phyloP scores from a whole-genome alignment of 768 basidiomycete genomes.

The Ramaria sp. region DNA sequence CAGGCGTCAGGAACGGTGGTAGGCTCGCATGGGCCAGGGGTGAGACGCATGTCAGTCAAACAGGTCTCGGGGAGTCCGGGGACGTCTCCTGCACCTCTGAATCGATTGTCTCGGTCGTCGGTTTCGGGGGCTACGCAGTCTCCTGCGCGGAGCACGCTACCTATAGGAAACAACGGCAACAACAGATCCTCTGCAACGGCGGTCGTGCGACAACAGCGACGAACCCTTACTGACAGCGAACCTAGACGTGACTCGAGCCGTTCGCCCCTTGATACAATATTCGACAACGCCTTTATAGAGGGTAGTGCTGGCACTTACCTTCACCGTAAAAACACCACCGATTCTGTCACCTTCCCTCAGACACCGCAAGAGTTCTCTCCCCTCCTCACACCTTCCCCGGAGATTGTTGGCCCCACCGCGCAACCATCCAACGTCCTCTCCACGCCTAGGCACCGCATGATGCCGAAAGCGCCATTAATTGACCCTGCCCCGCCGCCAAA shows the following conservation, averaged over 20 bases:
- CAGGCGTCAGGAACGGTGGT: background rate
- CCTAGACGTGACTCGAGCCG: background rate
- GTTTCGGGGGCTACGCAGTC: background rate
- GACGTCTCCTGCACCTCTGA: background rate
- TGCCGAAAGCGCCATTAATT: background rate
- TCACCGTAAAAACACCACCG: background rate
- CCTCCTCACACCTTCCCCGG: background rate
- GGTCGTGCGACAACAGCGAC: background rate
- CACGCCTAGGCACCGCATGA: background rate
- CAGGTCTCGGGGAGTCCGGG: background rate
- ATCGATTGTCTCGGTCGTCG: background rate
- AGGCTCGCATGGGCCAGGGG: background rate
- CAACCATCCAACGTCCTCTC: background rate
- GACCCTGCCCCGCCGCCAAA: background rate
- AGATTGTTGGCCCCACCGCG: background rate
- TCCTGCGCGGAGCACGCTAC: background rate
- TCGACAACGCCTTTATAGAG: background rate
- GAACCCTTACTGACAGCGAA: background rate
- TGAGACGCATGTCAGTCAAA: background rate
- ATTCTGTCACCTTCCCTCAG: background rate
- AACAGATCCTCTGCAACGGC: background rate
- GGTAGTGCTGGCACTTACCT: background rate
- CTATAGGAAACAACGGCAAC: no score
- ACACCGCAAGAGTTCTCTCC: conserved; percentile 8
- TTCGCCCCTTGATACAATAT: background rate